A percentile compares a stretch with the other conserved stretches of the same genome.
Conservation (phyloP, 2,329 filamentous ascomycete species). For the Ceratocystis lukuohia region DNA sequence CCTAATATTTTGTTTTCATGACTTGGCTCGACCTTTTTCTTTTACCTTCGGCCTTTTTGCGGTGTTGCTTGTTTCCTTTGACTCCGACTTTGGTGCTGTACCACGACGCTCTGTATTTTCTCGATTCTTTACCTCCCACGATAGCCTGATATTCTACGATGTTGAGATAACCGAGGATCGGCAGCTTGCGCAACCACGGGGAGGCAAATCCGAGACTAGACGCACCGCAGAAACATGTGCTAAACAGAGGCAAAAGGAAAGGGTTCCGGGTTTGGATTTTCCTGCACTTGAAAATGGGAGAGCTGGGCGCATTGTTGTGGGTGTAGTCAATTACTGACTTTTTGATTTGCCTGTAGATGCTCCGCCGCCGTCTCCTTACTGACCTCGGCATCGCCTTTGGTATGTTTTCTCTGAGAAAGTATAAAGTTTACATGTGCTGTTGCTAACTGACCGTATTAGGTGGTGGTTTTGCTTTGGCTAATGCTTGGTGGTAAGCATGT, state of each 20-base stretch:
- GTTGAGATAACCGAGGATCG: not conserved
- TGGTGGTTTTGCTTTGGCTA: slow-evolving; percentile 41
- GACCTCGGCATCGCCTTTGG: slow-evolving; percentile 44
- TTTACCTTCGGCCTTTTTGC: not conserved
- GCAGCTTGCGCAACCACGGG: not conserved
- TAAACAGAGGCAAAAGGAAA: not conserved
- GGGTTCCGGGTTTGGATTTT: not conserved
- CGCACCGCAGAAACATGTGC: not conserved
- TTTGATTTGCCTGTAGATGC: slow-evolving; percentile 34
- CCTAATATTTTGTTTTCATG: slow-evolving; percentile 25
- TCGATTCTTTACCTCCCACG: not conserved
- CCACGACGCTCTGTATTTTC: not conserved
- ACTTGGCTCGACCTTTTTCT: not conserved
- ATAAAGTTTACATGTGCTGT: not conserved
- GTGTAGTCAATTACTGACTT: slow-evolving; percentile 11
- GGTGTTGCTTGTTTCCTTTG: not conserved
- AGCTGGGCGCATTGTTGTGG: not conserved
- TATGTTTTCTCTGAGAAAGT: slow-evolving; percentile 27
- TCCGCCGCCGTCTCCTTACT: slow-evolving; percentile 44
- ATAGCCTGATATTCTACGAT: not conserved
- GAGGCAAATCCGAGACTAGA: too few species aligned
- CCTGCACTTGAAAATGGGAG: not conserved
- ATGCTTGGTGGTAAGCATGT: slow-evolving; percentile 41
- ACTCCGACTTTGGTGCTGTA: not conserved
- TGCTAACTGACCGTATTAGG: slow-evolving; percentile 28